These are phyloP conservation scores for Butyriboletus appendiculatus DNA, from an alignment of 1,284 basidiomycete species.

Conservation along the genomic window DNA sequence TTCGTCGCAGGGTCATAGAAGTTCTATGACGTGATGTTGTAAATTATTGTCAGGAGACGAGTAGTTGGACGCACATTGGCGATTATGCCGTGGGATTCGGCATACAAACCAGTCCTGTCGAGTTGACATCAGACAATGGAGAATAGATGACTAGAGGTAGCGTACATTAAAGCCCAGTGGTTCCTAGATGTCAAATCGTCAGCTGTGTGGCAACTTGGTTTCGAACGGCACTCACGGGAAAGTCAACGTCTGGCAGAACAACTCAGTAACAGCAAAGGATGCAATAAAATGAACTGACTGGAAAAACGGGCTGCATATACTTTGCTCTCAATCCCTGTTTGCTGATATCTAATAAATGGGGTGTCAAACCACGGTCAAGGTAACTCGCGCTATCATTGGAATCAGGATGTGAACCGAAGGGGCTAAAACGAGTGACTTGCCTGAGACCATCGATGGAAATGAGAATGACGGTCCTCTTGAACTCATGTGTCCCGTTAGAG, in stretches of 20 bases:
- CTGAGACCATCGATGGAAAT: slow-evolving; percentile 87
- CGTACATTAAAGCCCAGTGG: slow-evolving; percentile 83
- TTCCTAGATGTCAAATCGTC: slow-evolving; percentile 49
- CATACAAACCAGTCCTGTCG: slow-evolving; percentile 83
- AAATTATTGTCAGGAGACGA: not conserved
- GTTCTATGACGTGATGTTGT: slow-evolving; percentile 48
- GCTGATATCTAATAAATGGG: slow-evolving; percentile 76
- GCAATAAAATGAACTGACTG: slow-evolving; percentile 48
- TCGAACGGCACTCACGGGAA: slow-evolving; percentile 67
- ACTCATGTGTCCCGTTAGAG: slow-evolving; percentile 77
- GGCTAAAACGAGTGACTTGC: slow-evolving; percentile 39
- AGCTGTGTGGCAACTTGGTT: not conserved
- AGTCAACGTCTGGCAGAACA: slow-evolving; percentile 66
- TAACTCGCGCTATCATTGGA: slow-evolving; percentile 67
- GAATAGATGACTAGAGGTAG: not conserved
- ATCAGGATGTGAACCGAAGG: slow-evolving; percentile 4
- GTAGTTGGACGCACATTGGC: slow-evolving; percentile 63
- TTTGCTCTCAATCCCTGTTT: slow-evolving; percentile 82
- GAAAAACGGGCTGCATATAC: slow-evolving; percentile 84
- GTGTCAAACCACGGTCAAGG: slow-evolving; percentile 78
- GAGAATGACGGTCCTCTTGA: slow-evolving; percentile 78
- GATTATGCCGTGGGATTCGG: slow-evolving; percentile 88
- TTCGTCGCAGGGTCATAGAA: slow-evolving; percentile 77
- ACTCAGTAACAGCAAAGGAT: slow-evolving; percentile 4
- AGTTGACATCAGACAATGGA: not conserved